Conservation (phyloP, 345 rosid species). For the Melaleuca quinquenervia region DNA sequence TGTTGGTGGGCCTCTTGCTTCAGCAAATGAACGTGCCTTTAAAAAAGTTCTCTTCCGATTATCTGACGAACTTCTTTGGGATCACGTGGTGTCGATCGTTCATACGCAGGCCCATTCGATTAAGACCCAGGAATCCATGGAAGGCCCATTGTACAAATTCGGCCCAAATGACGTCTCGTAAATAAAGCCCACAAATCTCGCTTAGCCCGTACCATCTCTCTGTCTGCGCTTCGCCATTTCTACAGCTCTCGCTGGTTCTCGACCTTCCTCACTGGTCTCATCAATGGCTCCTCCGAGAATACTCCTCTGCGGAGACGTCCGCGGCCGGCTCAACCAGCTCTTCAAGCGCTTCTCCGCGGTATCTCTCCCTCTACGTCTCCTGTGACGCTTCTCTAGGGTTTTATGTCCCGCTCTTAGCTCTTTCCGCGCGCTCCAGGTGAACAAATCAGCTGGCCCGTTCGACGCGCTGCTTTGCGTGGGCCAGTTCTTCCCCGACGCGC, state of each 20-base stretch:
- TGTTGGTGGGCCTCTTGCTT: neutral
- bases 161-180: neutral
- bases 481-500: slow-evolving; percentile 70
- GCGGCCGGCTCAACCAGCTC: slow-evolving; percentile 76
- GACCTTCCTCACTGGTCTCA: neutral
- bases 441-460: slow-evolving; percentile 76
- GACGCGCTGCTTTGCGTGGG: slow-evolving; percentile 76
- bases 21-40: neutral
- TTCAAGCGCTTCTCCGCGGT: slow-evolving; percentile 81
- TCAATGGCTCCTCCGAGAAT: slow-evolving; percentile 69
- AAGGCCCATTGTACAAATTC: neutral
- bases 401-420: neutral
- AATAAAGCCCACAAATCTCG: neutral
- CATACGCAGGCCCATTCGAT: neutral
- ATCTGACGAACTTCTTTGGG: neutral
- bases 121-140: neutral
- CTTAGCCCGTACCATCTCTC: neutral
- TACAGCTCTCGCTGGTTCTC: neutral
- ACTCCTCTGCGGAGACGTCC: slow-evolving; percentile 75
- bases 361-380: neutral
- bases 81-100: neutral
- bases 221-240: neutral
- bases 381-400: neutral
- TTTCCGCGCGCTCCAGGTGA: slow-evolving; percentile 30
- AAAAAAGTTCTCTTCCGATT: neutral